phyloP scores from a whole-genome alignment of 768 basidiomycete genomes.

The Amanita muscaria region DNA sequence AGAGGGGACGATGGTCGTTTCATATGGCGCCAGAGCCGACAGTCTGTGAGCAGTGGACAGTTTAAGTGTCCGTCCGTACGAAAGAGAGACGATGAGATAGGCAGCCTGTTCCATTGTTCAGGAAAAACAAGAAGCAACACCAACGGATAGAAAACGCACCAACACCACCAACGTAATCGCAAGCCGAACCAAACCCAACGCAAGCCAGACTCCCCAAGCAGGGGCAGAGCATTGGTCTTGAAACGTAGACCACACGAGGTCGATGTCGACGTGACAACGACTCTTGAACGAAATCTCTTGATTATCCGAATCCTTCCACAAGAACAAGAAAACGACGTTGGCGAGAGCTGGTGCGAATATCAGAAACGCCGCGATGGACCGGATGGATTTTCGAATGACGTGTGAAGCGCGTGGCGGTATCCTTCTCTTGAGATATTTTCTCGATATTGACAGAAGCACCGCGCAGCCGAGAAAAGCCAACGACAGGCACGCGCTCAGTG shows the following conservation, averaged over 20 bases:
- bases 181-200: slow-evolving; percentile 43
- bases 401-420: slow-evolving; percentile 24
- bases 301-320: slow-evolving; percentile 39
- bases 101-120: slow-evolving; percentile 16
- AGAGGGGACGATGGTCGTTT: neutral
- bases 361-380: slow-evolving; percentile 35
- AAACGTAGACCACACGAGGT: slow-evolving; percentile 52
- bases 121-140: neutral
- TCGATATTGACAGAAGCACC: slow-evolving; percentile 30
- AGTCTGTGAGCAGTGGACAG: neutral
- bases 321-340: slow-evolving; percentile 46
- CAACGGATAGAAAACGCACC: no score
- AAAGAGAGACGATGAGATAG: slow-evolving; percentile 19
- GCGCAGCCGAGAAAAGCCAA: slow-evolving; percentile 31
- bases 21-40: neutral
- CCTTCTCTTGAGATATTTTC: slow-evolving; percentile 25
- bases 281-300: slow-evolving; percentile 26
- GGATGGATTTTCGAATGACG: slow-evolving; percentile 23
- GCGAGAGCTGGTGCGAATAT: slow-evolving; percentile 43
- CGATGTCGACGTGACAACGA: slow-evolving; percentile 58
- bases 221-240: slow-evolving; percentile 21
- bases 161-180: slow-evolving; percentile 40
- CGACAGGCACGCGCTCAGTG: slow-evolving; percentile 34
- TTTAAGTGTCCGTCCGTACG: slow-evolving; percentile 20
- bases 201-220: slow-evolving; percentile 47